phyloP scores from a whole-genome alignment of 495 filamentous ascomycete genomes.

The Penicillium tannophilum region DNA sequence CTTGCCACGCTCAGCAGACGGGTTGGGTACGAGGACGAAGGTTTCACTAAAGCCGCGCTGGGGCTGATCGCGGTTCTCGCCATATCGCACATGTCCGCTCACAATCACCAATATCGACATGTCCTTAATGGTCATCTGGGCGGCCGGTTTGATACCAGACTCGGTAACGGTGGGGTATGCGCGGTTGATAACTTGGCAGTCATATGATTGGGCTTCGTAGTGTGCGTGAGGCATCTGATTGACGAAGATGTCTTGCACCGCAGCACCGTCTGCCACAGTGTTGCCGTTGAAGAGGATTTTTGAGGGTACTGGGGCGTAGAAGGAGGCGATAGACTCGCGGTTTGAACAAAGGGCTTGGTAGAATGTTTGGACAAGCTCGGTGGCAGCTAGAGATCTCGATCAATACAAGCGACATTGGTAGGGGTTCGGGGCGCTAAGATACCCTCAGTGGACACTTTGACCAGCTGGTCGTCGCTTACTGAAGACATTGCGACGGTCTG shows the following conservation, averaged over 20 bases:
- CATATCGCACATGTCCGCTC: constrained; percentile 66
- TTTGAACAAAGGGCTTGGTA: constrained; percentile 58
- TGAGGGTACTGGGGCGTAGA: constrained; percentile 55
- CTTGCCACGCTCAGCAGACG: constrained; percentile 48
- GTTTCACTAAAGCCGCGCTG: constrained; percentile 72
- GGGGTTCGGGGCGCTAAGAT: neutral
- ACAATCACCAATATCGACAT: constrained; percentile 72
- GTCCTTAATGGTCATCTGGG: constrained; percentile 48
- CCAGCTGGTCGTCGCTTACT: constrained; percentile 42
- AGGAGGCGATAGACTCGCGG: constrained; percentile 54
- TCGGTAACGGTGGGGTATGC: constrained; percentile 52
- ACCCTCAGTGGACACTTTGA: constrained; percentile 56
- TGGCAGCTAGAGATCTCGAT: constrained; percentile 42
- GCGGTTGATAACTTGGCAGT: constrained; percentile 74
- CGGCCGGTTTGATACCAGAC: constrained; percentile 37
- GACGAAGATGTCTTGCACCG: constrained; percentile 61
- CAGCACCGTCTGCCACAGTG: constrained; percentile 52
- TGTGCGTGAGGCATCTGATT: constrained; percentile 60
- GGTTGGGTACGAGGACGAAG: constrained; percentile 77
- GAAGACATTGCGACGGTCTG: constrained; percentile 36
- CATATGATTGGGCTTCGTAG: constrained; percentile 68
- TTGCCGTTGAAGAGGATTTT: constrained; percentile 71
- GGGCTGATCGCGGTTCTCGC: constrained; percentile 53
- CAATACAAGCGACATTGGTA: neutral
- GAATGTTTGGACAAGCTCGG: constrained; percentile 54